Evolutionary conservation across 306 rosid species (phyloP).

Genomic region (Gastrolobium bilobum): DNA sequence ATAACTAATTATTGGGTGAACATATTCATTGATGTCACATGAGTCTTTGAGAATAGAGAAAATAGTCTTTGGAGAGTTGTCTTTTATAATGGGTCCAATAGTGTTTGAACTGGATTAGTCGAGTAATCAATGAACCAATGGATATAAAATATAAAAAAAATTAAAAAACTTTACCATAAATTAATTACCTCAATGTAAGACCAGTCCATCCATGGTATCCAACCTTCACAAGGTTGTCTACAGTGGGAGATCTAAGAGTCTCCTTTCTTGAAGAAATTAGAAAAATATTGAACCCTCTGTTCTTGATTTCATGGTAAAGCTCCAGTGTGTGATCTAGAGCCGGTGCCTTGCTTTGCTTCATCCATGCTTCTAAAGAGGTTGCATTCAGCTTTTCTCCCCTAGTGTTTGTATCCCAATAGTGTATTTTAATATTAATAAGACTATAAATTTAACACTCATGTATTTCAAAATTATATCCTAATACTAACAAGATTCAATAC

Average conservation of each 20-base stretch:
- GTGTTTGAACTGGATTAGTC: too few relatives aligned
- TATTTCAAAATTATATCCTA: conserved; percentile 19
- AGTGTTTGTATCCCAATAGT: not conserved
- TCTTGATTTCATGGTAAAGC: conserved; percentile 68
- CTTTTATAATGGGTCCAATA: too few relatives aligned
- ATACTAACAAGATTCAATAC: not conserved
- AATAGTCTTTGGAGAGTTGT: too few relatives aligned
- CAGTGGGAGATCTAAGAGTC: conserved; percentile 62
- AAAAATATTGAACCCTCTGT: conserved; percentile 61
- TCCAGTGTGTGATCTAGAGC: conserved; percentile 57
- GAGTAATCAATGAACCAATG: not conserved
- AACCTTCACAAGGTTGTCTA: conserved; percentile 65
- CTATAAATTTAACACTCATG: not conserved
- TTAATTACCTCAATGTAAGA: conserved; percentile 60
- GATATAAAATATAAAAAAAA: too few relatives aligned
- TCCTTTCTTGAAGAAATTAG: conserved; percentile 71
- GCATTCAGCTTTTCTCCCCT: conserved; percentile 66
- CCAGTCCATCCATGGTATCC: conserved; percentile 79
- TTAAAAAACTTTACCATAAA: not conserved
- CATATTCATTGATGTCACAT: not conserved
- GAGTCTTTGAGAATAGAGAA: not conserved
- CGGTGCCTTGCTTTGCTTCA: conserved; percentile 63
- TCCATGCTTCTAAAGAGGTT: conserved; percentile 67
- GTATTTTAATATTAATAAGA: not conserved
- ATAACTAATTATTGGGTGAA: not conserved